These are phyloP conservation scores for Microdochium bolleyi DNA, from an alignment of 2,329 filamentous ascomycete species.

Conservation along the genomic window DNA sequence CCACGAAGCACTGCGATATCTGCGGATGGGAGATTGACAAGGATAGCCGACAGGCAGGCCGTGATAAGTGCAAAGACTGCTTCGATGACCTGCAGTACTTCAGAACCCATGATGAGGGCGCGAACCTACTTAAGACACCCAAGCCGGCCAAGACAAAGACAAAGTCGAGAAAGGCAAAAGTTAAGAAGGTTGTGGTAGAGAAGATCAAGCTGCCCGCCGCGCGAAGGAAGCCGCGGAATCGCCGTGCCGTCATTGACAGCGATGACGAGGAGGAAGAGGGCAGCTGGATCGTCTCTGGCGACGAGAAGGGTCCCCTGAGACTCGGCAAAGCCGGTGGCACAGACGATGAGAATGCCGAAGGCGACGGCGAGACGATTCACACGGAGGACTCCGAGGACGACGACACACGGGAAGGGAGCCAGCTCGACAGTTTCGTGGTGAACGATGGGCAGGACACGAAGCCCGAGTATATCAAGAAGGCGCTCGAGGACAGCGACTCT, in stretches of 20 bases:
- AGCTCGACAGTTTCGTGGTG: conserved; percentile 47
- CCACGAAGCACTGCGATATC: conserved; percentile 72
- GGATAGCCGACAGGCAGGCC: conserved; percentile 30
- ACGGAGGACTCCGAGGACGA: conserved; percentile 60
- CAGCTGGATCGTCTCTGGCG: conserved; percentile 71
- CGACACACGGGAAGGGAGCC: conserved; percentile 36
- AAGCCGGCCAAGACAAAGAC: conserved; percentile 27
- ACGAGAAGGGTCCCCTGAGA: conserved; percentile 50
- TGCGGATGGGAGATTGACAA: conserved; percentile 63
- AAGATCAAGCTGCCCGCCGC: conserved; percentile 20
- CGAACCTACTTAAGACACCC: conserved; percentile 22
- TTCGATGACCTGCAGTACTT: conserved; percentile 64
- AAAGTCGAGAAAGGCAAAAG: conserved; percentile 19
- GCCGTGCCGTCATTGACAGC: conserved; percentile 37
- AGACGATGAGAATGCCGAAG: conserved; percentile 84
- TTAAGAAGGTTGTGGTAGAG: conserved; percentile 22
- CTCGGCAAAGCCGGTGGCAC: conserved; percentile 73
- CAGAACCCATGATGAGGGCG: conserved; percentile 34
- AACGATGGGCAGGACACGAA: conserved; percentile 35
- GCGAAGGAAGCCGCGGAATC: conserved; percentile 23
- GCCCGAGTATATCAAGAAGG: conserved; percentile 15
- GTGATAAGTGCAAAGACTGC: conserved; percentile 63
- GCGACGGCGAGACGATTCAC: conserved; percentile 71
- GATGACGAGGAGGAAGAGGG: conserved; percentile 60
- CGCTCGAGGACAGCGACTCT: conserved; percentile 17